These are phyloP conservation scores for Tephrocybe sp. DNA, from an alignment of 768 basidiomycete species.

Conservation along the genomic window DNA sequence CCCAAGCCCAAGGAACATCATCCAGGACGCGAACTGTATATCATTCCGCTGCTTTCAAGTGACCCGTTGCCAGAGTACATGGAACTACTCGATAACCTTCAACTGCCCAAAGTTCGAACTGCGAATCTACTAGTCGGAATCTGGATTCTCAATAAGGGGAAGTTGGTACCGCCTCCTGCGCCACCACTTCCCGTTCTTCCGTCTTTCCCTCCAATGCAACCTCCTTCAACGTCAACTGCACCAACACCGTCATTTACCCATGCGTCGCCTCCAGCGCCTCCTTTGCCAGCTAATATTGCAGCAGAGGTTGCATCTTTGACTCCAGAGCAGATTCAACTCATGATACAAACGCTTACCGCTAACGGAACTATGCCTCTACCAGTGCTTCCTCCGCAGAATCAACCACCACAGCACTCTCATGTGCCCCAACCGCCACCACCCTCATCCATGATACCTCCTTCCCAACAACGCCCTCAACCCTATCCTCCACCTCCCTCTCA, in stretches of 20 bases:
- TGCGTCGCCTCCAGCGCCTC: constrained; percentile 20
- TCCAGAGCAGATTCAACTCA: constrained; percentile 70
- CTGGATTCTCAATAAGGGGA: constrained; percentile 84
- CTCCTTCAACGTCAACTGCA: constrained; percentile 16
- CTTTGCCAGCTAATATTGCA: constrained; percentile 50
- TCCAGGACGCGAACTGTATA: constrained; percentile 84
- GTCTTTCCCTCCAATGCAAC: constrained; percentile 16
- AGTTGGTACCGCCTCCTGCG: constrained; percentile 47
- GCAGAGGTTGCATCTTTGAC: constrained; percentile 73
- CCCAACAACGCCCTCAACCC: constrained; percentile 24
- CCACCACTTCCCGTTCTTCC: constrained; percentile 19
- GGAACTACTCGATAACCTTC: constrained; percentile 75
- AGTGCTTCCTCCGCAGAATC: constrained; percentile 11
- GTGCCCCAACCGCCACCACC: constrained; percentile 15
- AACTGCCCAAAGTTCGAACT: constrained; percentile 61
- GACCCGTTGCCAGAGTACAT: constrained; percentile 81
- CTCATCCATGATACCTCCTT: constrained; percentile 12
- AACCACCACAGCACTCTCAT: constrained; percentile 3
- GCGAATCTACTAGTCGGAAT: constrained; percentile 73
- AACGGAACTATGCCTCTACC: constrained; percentile 31
- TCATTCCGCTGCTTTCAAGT: constrained; percentile 68
- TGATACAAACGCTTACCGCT: constrained; percentile 57
- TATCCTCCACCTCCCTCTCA: constrained; percentile 19
- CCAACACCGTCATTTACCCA: constrained; percentile 18
- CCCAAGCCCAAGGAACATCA: constrained; percentile 65